Evolutionary conservation across 2,329 filamentous ascomycete genomes (phyloP).

Genomic region (Thelonectria rubi): DNA sequence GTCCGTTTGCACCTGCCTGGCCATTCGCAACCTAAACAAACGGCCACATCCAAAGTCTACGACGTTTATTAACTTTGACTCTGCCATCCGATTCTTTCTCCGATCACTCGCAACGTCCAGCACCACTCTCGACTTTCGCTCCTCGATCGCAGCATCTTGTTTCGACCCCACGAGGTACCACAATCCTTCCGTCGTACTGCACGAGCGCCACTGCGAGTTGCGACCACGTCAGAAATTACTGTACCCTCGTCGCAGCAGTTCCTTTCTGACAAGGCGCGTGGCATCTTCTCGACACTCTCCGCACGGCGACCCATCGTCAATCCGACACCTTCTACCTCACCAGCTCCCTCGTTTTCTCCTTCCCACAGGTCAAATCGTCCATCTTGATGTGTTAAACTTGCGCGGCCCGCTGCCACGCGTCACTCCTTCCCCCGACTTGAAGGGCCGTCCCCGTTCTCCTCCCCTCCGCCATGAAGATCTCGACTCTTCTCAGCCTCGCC

Average conservation of each 20-base stretch:
- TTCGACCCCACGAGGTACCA: conserved; percentile 30
- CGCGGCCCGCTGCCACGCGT: conserved; percentile 27
- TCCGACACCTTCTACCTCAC: conserved; percentile 15
- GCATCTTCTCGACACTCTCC: conserved; percentile 16
- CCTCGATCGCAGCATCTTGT: conserved; percentile 9
- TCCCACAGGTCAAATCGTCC: conserved; percentile 16
- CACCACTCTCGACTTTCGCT: background rate
- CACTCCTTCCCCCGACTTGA: conserved; percentile 32
- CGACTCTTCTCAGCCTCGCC: conserved; percentile 62
- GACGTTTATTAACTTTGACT: conserved; percentile 24
- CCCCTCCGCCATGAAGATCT: conserved; percentile 57
- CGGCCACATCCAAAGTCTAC: conserved; percentile 32
- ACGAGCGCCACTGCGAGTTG: conserved; percentile 1
- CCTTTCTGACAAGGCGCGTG: conserved; percentile 22
- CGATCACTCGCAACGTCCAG: background rate
- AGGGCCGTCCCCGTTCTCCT: conserved; percentile 22
- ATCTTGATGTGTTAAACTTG: conserved; percentile 40
- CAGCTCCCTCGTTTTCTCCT: conserved; percentile 22
- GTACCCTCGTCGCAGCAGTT: background rate
- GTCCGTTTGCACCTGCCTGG: conserved; percentile 10
- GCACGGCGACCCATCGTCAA: background rate
- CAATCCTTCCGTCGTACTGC: background rate
- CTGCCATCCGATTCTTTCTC: conserved; percentile 5
- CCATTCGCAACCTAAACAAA: background rate
- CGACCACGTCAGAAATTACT: conserved; percentile 2